phyloP scores from a whole-genome alignment of 129 eudicot species.

The Tagetes erecta region DNA sequence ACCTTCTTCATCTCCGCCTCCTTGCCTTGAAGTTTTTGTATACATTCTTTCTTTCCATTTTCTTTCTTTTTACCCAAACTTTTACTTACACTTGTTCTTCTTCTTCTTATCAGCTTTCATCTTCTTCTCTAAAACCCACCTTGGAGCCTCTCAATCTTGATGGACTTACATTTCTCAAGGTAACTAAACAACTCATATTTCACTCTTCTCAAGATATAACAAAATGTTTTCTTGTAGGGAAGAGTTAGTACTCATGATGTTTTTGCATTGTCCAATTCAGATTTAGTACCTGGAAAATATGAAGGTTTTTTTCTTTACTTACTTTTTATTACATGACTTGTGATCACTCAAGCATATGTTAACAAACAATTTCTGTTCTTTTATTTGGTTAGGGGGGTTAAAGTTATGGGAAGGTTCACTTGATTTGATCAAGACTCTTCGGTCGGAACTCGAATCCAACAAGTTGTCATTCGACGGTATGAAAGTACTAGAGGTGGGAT shows the following conservation, averaged over 20 bases:
- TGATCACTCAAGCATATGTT: neutral
- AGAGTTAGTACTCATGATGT: slow-evolving; percentile 90
- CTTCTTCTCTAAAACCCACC: slow-evolving; percentile 8
- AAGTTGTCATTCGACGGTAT: slow-evolving; percentile 55
- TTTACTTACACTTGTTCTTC: neutral
- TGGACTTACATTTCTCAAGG: slow-evolving; percentile 82
- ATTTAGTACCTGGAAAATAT: slow-evolving; percentile 93
- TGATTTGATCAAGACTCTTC: slow-evolving; percentile 70
- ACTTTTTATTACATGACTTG: neutral
- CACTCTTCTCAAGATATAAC: too few species aligned
- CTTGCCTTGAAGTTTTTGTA: slow-evolving; percentile 77
- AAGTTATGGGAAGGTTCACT: slow-evolving; percentile 99
- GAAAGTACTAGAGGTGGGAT: slow-evolving; percentile 48
- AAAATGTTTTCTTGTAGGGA: slow-evolving; percentile 43
- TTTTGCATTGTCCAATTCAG: slow-evolving; percentile 76
- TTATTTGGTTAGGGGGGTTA: slow-evolving; percentile 58
- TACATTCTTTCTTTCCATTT: neutral
- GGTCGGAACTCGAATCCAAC: slow-evolving; percentile 55
- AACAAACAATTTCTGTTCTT: neutral
- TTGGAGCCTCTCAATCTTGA: slow-evolving; percentile 37
- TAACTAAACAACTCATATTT: neutral
- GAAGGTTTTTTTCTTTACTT: slow-evolving; percentile 27
- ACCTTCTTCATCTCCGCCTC: slow-evolving; percentile 69
- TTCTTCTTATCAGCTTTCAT: slow-evolving; percentile 3
- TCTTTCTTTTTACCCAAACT: neutral